Percentiles rank a stretch among this genome's conserved stretches.
Conservation (phyloP, 2,329 filamentous ascomycete genomes). For the Aspergillus latus region DNA sequence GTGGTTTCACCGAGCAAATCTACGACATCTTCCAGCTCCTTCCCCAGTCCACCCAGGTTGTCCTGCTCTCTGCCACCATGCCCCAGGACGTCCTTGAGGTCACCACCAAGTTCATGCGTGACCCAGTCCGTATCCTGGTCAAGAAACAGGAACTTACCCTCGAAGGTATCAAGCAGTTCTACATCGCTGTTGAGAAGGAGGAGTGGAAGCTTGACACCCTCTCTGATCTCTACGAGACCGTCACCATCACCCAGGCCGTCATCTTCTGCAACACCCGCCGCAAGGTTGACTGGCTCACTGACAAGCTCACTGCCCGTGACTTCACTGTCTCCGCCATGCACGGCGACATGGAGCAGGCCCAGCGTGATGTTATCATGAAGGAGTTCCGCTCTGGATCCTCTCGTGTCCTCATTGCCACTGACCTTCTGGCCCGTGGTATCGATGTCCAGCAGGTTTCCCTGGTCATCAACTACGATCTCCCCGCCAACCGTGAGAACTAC, state of each 20-base stretch:
- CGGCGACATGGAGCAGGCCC: slow-evolving; percentile 97
- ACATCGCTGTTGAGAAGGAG: slow-evolving; percentile 99
- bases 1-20: slow-evolving; percentile 99
- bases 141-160: slow-evolving; percentile 99
- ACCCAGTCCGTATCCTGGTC: slow-evolving; percentile 97
- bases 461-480: slow-evolving; percentile 99
- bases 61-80: slow-evolving; percentile 97
- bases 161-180: slow-evolving; percentile 99
- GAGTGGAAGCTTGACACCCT: slow-evolving; percentile 99
- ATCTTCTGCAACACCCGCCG: slow-evolving; percentile 99
- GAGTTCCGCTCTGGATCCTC: slow-evolving; percentile 99
- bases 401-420: slow-evolving; percentile 97
- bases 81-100: slow-evolving; percentile 98
- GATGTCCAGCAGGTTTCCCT: slow-evolving; percentile 99
- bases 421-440: slow-evolving; percentile 97
- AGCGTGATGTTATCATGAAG: slow-evolving; percentile 99
- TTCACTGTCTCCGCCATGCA: slow-evolving; percentile 99
- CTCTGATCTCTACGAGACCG: slow-evolving; percentile 97
- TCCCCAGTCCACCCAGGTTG: slow-evolving; percentile 96
- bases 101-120: slow-evolving; percentile 99
- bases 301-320: slow-evolving; percentile 97
- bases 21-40: slow-evolving; percentile 99
- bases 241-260: slow-evolving; percentile 98
- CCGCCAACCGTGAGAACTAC: slow-evolving; percentile 99
- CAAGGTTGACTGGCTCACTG: slow-evolving; percentile 99